These are phyloP conservation scores for Torrubiellomyces zombiae DNA, from an alignment of 2,329 filamentous ascomycete species.

Conservation along the genomic window DNA sequence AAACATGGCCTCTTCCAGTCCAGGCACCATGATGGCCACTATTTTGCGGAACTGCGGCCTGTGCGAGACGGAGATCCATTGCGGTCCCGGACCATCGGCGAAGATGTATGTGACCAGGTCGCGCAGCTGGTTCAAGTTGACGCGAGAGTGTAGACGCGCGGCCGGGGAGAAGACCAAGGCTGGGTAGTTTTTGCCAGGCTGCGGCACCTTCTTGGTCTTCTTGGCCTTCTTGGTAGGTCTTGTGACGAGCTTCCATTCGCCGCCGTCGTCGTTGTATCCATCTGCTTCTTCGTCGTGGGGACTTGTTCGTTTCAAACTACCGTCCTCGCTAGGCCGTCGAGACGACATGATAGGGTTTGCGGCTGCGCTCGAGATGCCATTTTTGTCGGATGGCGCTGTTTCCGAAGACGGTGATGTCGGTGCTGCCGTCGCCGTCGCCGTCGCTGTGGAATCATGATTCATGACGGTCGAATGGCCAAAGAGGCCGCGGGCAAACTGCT, in stretches of 20 bases:
- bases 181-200: conserved; percentile 39
- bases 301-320: conserved; percentile 33
- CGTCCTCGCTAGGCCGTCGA: no score
- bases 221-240: conserved; percentile 37
- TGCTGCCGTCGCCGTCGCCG: no score
- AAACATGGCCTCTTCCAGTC: conserved; percentile 83
- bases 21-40: conserved; percentile 82
- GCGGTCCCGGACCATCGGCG: conserved; percentile 45
- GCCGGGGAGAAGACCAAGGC: conserved; percentile 39
- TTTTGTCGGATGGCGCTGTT: no score
- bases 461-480: no score
- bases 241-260: conserved; percentile 39
- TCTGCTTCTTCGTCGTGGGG: conserved; percentile 21
- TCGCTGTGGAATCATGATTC: no score
- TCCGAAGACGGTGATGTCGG: no score
- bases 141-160: conserved; percentile 41
- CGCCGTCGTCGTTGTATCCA: conserved; percentile 16
- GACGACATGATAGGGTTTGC: no score
- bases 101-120: conserved; percentile 50
- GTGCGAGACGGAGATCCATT: conserved; percentile 48
- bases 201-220: conserved; percentile 37
- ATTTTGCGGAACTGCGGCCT: conserved; percentile 57
- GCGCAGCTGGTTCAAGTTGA: conserved; percentile 46
- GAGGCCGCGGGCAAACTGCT: no score
- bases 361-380: no score